Evolutionary conservation across 306 rosid species (phyloP).

Genomic region (Fragaria ananassa): DNA sequence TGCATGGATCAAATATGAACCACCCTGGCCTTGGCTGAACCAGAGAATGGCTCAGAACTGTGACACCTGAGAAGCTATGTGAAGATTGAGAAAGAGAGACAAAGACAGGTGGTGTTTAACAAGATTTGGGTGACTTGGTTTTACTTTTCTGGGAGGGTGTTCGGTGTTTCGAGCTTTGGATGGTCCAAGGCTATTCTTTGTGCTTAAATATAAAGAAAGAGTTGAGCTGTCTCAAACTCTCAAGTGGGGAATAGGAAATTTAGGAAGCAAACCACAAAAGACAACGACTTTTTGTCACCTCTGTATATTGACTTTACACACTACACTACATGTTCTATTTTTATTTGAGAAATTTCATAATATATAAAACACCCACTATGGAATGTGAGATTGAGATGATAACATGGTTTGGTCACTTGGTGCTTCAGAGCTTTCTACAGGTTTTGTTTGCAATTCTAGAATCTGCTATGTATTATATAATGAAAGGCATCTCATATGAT

Average conservation of each 20-base stretch:
- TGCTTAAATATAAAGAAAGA: background rate
- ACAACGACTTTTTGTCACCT: background rate
- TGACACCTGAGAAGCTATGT: background rate
- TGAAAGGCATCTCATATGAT: too few species aligned
- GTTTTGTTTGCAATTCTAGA: background rate
- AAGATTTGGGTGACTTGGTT: constrained; percentile 1
- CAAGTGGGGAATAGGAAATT: background rate
- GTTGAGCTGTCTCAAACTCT: background rate
- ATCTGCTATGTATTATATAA: background rate
- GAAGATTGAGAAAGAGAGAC: background rate
- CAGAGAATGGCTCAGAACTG: constrained; percentile 4
- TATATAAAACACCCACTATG: background rate
- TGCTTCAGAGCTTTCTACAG: background rate
- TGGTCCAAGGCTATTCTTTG: background rate
- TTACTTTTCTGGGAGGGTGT: background rate
- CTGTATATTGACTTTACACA: background rate
- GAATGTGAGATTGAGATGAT: background rate
- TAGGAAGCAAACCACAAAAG: background rate
- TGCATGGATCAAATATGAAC: constrained; percentile 3
- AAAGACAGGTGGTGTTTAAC: background rate
- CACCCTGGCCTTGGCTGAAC: background rate
- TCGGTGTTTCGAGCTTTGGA: background rate
- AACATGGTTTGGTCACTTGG: background rate
- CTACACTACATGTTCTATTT: too few species aligned
- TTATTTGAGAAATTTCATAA: background rate